Conservation (phyloP, 1,284 basidiomycete genomes). For the Stereum hirsutum region DNA sequence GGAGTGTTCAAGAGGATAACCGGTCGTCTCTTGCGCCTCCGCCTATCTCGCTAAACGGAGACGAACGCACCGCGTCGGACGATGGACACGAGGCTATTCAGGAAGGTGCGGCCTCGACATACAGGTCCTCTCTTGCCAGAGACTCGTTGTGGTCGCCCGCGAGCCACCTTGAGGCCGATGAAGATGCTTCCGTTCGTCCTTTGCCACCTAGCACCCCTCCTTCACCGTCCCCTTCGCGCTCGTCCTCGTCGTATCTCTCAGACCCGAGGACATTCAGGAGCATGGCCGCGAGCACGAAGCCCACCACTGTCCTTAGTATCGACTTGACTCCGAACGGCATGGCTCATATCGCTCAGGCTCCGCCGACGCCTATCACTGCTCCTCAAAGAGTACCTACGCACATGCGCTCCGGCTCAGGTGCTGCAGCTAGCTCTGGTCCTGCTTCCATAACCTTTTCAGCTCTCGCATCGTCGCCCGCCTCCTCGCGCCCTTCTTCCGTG, state of each 20-base stretch:
- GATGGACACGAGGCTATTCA: slow-evolving; percentile 37
- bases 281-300: slow-evolving; percentile 87
- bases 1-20: slow-evolving; percentile 9
- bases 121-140: slow-evolving; percentile 45
- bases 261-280: slow-evolving; percentile 74
- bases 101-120: slow-evolving; percentile 27
- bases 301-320: slow-evolving; percentile 86
- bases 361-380: slow-evolving; percentile 40
- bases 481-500: slow-evolving; percentile 36
- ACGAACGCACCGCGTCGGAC: slow-evolving; percentile 31
- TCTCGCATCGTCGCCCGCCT: slow-evolving; percentile 39
- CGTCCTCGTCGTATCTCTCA: slow-evolving; percentile 71
- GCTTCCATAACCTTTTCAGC: slow-evolving; percentile 54
- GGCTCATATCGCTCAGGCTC: slow-evolving; percentile 88
- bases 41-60: slow-evolving; percentile 54
- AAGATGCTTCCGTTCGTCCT: slow-evolving; percentile 83
- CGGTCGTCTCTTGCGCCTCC: slow-evolving; percentile 5
- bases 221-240: slow-evolving; percentile 75
- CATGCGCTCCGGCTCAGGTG: slow-evolving; percentile 5
- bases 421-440: neutral
- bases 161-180: slow-evolving; percentile 72
- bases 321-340: slow-evolving; percentile 75
- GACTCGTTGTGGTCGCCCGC: slow-evolving; percentile 70
- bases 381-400: slow-evolving; percentile 46
- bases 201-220: slow-evolving; percentile 79